A percentile compares a stretch with the other conserved stretches of the same genome.
Evolutionary conservation across 2,329 filamentous ascomycete genomes (phyloP).

Genomic region (Claviceps fusiformis): DNA sequence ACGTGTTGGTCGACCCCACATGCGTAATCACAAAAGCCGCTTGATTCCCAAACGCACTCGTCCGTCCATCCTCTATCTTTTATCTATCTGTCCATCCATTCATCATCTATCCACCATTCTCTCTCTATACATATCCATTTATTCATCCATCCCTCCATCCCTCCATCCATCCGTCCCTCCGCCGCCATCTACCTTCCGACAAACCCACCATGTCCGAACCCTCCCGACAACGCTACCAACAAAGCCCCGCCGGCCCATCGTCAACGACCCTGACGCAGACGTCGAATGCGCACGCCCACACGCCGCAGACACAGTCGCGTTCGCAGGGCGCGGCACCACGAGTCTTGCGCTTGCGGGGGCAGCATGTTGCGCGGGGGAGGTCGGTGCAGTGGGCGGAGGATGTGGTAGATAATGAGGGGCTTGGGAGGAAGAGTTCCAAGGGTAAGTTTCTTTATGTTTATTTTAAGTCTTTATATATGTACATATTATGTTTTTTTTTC

Average conservation of each 20-base stretch:
- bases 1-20: too few species aligned
- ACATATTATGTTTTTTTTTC: too few species aligned
- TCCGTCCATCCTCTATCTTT: too few species aligned
- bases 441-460: slow-evolving; percentile 32
- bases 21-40: too few species aligned
- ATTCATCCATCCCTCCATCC: too few species aligned
- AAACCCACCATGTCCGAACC: slow-evolving; percentile 1
- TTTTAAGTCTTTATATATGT: not conserved
- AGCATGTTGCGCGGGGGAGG: slow-evolving; percentile 31
- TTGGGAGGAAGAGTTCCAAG: slow-evolving; percentile 91
- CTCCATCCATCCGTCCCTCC: too few species aligned
- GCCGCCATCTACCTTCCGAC: too few species aligned
- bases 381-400: slow-evolving; percentile 86
- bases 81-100: too few species aligned
- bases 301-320: slow-evolving; percentile 7
- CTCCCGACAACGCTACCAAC: not conserved
- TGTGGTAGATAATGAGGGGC: slow-evolving; percentile 88
- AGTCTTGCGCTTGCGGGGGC: slow-evolving; percentile 40
- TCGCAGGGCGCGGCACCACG: slow-evolving; percentile 18
- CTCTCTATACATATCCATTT: too few species aligned
- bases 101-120: too few species aligned
- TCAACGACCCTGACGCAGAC: not conserved
- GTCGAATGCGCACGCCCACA: slow-evolving; percentile 9
- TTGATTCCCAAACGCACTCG: too few species aligned
- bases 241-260: not conserved